Conservation (phyloP, 805 yeast genomes). For the Saccharomycopsis selenospora region DNA sequence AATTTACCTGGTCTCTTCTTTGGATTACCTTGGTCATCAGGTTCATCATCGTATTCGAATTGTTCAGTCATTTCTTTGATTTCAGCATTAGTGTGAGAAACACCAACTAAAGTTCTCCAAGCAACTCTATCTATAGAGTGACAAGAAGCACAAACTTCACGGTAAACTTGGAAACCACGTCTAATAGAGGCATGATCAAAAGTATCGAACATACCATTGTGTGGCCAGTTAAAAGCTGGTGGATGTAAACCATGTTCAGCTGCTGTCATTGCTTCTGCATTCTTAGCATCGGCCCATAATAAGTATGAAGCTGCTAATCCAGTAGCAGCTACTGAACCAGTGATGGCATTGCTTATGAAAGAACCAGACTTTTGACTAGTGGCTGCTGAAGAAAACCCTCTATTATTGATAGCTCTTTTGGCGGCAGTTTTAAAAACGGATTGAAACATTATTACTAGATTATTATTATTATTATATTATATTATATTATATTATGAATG, state of each 20-base stretch:
- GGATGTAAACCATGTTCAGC: constrained; percentile 99
- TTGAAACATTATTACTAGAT: not conserved
- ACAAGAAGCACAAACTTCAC: constrained; percentile 98
- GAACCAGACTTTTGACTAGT: constrained; percentile 22
- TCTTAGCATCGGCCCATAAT: constrained; percentile 74
- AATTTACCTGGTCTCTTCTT: constrained; percentile 96
- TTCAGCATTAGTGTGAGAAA: constrained; percentile 84
- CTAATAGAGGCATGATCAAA: constrained; percentile 94
- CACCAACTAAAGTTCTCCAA: constrained; percentile 98
- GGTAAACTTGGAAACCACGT: constrained; percentile 98
- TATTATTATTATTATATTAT: no score
- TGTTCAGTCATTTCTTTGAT: constrained; percentile 92
- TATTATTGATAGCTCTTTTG: not conserved
- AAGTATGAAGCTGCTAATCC: constrained; percentile 78
- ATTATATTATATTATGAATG: no score
- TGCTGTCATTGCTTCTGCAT: constrained; percentile 94
- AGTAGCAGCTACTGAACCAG: constrained; percentile 60
- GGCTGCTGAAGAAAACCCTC: constrained; percentile 1
- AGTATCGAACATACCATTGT: constrained; percentile 82
- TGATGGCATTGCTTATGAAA: constrained; percentile 42
- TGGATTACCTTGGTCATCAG: constrained; percentile 93
- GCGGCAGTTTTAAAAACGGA: constrained; percentile 1
- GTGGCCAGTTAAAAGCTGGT: constrained; percentile 89
- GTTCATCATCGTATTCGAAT: constrained; percentile 97
- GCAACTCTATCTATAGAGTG: constrained; percentile 96